Evolutionary conservation across 163 green algal species (phyloP), one percentile per base, ranked within the genome.

Genomic region (Chlamydomonas reinhardtii): DNA sequence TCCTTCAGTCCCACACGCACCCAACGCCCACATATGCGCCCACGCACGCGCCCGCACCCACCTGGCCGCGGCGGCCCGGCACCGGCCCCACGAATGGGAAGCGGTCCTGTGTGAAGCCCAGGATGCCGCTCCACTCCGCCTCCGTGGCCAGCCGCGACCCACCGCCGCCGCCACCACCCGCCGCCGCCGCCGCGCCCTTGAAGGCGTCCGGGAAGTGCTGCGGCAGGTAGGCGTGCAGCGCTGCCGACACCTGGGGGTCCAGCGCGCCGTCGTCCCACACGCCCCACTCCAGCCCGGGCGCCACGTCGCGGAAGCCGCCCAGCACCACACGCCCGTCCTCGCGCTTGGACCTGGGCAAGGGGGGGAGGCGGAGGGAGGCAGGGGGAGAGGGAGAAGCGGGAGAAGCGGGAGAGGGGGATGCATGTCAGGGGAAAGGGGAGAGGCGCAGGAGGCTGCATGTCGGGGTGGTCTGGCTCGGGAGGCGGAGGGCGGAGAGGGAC

Each of bases 271-370:
- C 81, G 71, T 87, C 81, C 22, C 34, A 24, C 69, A 54, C 72
- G 29, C 61, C 61, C 81, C 80, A 86, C 72, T 87, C 81, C 74
- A 84, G 74, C 69, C 66, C 74, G 2, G 87, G 80, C 35, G 88
- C 68, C 48, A 88, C 68, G 68, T 91, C 81, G 0, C 87, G 37
- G 75, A 91, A 91, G 24, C 87, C 87, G 32, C 87, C 87, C 27
- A 91, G n/a, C 72, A 91, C 87, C n/a, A 88, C 24, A 0, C 87
- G 74, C 37, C 81, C 81, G 68, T 91, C 87, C 66, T 86, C 66
- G 24, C 74, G 71, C 20, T 31, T 29, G 15, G 72, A 84, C 54
- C 52, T 88, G 64, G 87, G n/a, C n/a, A 90, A 54, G 88, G 79
- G 66, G 84, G 88, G 64, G 79, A 79, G 34, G 69, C 85, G 9